Percentiles rank a stretch among this genome's conserved stretches.
phyloP scores from a whole-genome alignment of 768 basidiomycete species.

The Trichaptum fuscoviolaceum region DNA sequence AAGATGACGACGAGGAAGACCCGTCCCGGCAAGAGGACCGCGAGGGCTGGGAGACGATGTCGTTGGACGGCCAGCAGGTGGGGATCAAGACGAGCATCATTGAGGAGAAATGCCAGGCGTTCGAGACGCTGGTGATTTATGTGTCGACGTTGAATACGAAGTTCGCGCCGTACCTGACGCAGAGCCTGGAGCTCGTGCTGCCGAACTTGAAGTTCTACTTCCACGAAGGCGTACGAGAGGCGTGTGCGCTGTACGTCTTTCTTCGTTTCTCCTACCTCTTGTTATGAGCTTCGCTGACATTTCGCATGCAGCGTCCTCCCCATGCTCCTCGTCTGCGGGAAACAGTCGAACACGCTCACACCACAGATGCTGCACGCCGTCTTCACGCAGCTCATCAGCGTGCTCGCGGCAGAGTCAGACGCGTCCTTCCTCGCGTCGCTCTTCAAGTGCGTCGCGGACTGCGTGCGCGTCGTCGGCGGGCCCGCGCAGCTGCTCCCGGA shows the following conservation, averaged over 20 bases:
- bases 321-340: conserved; percentile 63
- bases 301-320: conserved; percentile 55
- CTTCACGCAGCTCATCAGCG: conserved; percentile 58
- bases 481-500: conserved; percentile 47
- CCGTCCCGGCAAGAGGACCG: conserved; percentile 36
- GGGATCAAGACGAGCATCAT: conserved; percentile 76
- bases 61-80: conserved; percentile 70
- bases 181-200: conserved; percentile 65
- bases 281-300: not conserved
- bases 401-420: conserved; percentile 65
- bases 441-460: conserved; percentile 65
- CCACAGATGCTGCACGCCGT: conserved; percentile 64
- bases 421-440: conserved; percentile 73
- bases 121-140: conserved; percentile 81
- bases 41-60: conserved; percentile 76
- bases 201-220: conserved; percentile 72
- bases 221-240: conserved; percentile 81
- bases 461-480: conserved; percentile 54
- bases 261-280: not conserved
- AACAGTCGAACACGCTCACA: conserved; percentile 58
- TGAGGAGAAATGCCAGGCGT: conserved; percentile 85
- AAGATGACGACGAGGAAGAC: conserved; percentile 52
- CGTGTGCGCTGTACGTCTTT: conserved; percentile 57
- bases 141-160: conserved; percentile 59
- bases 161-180: conserved; percentile 70